phyloP scores from a whole-genome alignment of 2,329 filamentous ascomycete species.

The Trichophyton simii region DNA sequence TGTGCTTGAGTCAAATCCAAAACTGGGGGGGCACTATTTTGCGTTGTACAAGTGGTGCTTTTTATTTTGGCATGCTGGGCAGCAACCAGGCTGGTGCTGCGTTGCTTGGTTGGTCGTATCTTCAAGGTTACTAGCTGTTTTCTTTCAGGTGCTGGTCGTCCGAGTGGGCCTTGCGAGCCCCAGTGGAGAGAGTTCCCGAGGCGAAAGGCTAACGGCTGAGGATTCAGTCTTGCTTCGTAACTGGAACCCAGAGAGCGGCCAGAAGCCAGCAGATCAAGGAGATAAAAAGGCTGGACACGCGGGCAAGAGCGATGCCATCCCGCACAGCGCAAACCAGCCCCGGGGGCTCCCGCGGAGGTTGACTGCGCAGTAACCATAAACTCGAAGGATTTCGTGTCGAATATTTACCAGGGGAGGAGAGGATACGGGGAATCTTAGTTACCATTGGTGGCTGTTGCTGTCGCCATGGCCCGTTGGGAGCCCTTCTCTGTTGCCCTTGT shows the following conservation, averaged over 20 bases:
- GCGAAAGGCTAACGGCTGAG: slow-evolving; percentile 2
- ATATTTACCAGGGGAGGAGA: background rate
- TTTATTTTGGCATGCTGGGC: slow-evolving; percentile 1
- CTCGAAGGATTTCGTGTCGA: background rate
- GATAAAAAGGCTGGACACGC: background rate
- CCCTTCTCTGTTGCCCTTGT: background rate
- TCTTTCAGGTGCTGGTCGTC: background rate
- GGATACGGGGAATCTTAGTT: background rate
- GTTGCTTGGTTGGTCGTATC: slow-evolving; percentile 1
- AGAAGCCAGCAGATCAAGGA: background rate
- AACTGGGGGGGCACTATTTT: background rate
- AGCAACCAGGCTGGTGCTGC: background rate
- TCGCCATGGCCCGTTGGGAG: background rate
- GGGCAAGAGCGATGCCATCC: background rate
- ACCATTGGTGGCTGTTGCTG: background rate
- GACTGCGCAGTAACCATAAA: background rate
- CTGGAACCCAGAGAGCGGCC: background rate
- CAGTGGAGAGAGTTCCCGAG: slow-evolving; percentile 2
- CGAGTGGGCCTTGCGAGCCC: background rate
- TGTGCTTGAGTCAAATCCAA: slow-evolving; percentile 2
- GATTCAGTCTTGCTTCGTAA: background rate
- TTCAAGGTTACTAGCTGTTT: slow-evolving; percentile 1
- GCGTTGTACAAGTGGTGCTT: background rate
- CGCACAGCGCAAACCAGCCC: background rate
- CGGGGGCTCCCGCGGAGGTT: background rate